Evolutionary conservation across 352 stramenopile species (phyloP).

Genomic region (Saprolegnia parasitica): DNA sequence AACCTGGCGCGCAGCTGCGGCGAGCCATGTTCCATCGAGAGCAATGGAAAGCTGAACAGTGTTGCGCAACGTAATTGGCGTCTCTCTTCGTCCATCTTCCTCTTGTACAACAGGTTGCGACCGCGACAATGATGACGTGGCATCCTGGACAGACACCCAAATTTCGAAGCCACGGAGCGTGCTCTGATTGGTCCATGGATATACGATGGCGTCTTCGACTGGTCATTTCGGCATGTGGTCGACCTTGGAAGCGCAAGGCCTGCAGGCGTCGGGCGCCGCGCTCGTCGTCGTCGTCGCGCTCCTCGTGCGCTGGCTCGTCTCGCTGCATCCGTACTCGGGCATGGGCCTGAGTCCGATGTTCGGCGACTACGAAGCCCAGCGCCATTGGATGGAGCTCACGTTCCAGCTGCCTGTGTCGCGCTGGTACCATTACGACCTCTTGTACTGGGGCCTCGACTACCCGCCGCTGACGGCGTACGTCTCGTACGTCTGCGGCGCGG

Average conservation of each 20-base stretch:
- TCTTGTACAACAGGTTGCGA: background rate
- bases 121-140: background rate
- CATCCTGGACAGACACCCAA: background rate
- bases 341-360: slow-evolving; percentile 77
- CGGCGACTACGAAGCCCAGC: slow-evolving; percentile 97
- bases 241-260: slow-evolving; percentile 44
- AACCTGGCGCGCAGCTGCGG: too few relatives aligned
- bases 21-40: too few relatives aligned
- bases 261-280: slow-evolving; percentile 40
- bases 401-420: slow-evolving; percentile 86
- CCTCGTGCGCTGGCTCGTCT: slow-evolving; percentile 68
- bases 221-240: slow-evolving; percentile 20
- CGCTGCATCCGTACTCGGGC: slow-evolving; percentile 79
- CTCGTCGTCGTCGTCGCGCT: slow-evolving; percentile 57
- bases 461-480: slow-evolving; percentile 93
- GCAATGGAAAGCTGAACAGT: too few relatives aligned
- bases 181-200: background rate
- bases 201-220: background rate
- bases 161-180: background rate
- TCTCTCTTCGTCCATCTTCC: background rate
- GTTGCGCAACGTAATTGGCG: background rate
- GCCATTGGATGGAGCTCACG: slow-evolving; percentile 99
- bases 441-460: slow-evolving; percentile 99
- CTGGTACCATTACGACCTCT: slow-evolving; percentile 96
- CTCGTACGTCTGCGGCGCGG: slow-evolving; percentile 70